Percentiles rank a stretch among this genome's conserved stretches.
These are phyloP conservation scores for Mycena capillaripes DNA, from an alignment of 768 basidiomycete species.

Conservation along the genomic window DNA sequence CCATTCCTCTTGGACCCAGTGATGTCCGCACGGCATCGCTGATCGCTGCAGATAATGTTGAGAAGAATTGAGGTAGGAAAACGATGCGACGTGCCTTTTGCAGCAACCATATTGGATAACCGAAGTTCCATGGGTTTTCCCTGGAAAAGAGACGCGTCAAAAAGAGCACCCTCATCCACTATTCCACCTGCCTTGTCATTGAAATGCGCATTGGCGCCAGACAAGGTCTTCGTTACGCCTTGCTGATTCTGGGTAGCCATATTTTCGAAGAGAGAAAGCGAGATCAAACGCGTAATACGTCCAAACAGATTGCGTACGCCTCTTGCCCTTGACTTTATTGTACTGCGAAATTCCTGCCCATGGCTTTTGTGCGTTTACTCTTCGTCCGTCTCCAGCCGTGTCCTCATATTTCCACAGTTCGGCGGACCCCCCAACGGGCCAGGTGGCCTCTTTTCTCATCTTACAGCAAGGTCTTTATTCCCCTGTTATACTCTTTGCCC, in stretches of 20 bases:
- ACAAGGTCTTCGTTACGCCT: slow-evolving; percentile 58
- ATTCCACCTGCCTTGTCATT: slow-evolving; percentile 80
- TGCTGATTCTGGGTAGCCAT: slow-evolving; percentile 54
- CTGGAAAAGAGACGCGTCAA: slow-evolving; percentile 57
- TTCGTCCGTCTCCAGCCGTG: neutral
- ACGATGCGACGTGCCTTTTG: slow-evolving; percentile 77
- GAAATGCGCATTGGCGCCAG: slow-evolving; percentile 82
- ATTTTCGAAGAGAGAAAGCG: neutral
- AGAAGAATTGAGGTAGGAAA: slow-evolving; percentile 14
- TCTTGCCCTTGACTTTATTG: neutral
- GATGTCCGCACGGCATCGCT: slow-evolving; percentile 98
- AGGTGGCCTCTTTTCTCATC: slow-evolving; percentile 73
- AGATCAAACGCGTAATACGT: slow-evolving; percentile 20
- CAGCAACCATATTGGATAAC: slow-evolving; percentile 97
- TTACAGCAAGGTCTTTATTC: slow-evolving; percentile 55
- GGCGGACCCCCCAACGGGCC: slow-evolving; percentile 63
- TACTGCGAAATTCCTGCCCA: slow-evolving; percentile 33
- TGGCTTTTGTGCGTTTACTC: slow-evolving; percentile 60
- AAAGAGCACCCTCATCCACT: slow-evolving; percentile 19
- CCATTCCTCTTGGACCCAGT: slow-evolving; percentile 97
- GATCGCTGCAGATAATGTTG: slow-evolving; percentile 73
- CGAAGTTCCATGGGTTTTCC: slow-evolving; percentile 99
- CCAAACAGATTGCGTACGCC: slow-evolving; percentile 39
- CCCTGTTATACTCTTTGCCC: slow-evolving; percentile 1
- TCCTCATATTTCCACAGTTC: slow-evolving; percentile 46